Base-by-base conservation (phyloP, 129 eudicot species). In the Saposhnikovia divaricata region DNA sequence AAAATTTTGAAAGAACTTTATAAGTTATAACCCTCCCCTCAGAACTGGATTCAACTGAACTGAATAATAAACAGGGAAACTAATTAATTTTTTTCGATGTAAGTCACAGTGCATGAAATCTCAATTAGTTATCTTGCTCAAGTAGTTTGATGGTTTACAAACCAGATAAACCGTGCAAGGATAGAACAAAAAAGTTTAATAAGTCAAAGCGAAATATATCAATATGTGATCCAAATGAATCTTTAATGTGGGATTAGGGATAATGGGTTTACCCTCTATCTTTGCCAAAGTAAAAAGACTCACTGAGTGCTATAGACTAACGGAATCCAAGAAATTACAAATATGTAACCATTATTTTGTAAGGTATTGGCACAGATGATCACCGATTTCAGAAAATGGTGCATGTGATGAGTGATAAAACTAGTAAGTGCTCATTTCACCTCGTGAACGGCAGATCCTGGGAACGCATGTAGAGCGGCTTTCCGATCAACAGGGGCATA, bases 361-460 rank as follows among this genome's bases (percentile, higher is more conserved):
- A n/a, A 27, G 18, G 34, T 65, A 65, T 11, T 65, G 31, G 72
- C 40, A 28, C 9, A 28, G 38, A 31, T 31, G 72, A 65, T 65
- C 72, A 4, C 40, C 40, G 4, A 65, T 65, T 2, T 63, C 0
- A 63, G 10, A 34, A 63, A 63, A 63, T 10, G 1, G 38, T 27
- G 38, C 72, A 25, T 65, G 12, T 12, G 21, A 65, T 65, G 40
- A 27, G 14, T 65, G 72, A 28, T 27, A 63, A 10, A 27, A 25
- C 38, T 11, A 10, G 70, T 61, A 63, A 25, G 28, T n/a, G 70
- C 19, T 13, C 43, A 31, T 3, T 76, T 19, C 43, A 93, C 98
- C 98, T 95, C 96, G 85, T 78, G 87, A 77, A 95, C 97, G 45
- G 86, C 86, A 79, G 93, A 91, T 82, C 98, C 98, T 61, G 98